A percentile compares a stretch with the other conserved stretches of the same genome.
These are phyloP conservation scores for Coemansia sp. DNA, from an alignment of 192 early-diverging fungal species.

Conservation along the genomic window DNA sequence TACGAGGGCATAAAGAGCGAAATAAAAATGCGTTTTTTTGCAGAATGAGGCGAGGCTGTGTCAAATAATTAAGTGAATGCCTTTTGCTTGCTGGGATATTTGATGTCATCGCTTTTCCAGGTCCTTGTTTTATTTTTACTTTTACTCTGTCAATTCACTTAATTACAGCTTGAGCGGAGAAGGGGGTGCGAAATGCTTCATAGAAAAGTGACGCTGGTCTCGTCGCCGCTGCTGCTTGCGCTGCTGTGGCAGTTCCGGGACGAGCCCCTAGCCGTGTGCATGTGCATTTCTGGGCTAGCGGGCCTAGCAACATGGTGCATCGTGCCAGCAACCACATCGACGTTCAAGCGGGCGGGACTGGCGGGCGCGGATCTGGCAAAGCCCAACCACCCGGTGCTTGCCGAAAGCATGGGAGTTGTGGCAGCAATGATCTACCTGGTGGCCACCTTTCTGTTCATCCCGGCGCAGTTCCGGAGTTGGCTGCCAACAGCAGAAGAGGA, in stretches of 20 bases:
- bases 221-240: conserved; percentile 53
- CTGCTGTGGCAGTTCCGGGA: conserved; percentile 63
- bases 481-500: conserved; percentile 47
- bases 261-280: conserved; percentile 74
- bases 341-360: conserved; percentile 79
- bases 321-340: conserved; percentile 64
- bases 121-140: not conserved
- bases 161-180: too few species aligned
- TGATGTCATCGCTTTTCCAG: too few species aligned
- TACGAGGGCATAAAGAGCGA: too few species aligned
- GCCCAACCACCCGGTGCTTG: conserved; percentile 62
- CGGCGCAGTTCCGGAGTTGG: conserved; percentile 90
- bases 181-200: conserved; percentile 19
- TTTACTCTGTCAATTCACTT: too few species aligned
- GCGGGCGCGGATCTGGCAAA: conserved; percentile 85
- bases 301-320: conserved; percentile 71
- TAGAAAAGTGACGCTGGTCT: conserved; percentile 30
- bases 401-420: conserved; percentile 94
- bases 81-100: too few species aligned
- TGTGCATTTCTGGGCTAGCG: conserved; percentile 70
- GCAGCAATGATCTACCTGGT: conserved; percentile 87
- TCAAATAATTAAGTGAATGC: too few species aligned
- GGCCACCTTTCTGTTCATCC: conserved; percentile 89
- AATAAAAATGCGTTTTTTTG: too few species aligned
- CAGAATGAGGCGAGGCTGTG: too few species aligned